These are phyloP conservation scores for Trypanosoma rangeli DNA, from an alignment of 208 protist species.

Conservation along the genomic window DNA sequence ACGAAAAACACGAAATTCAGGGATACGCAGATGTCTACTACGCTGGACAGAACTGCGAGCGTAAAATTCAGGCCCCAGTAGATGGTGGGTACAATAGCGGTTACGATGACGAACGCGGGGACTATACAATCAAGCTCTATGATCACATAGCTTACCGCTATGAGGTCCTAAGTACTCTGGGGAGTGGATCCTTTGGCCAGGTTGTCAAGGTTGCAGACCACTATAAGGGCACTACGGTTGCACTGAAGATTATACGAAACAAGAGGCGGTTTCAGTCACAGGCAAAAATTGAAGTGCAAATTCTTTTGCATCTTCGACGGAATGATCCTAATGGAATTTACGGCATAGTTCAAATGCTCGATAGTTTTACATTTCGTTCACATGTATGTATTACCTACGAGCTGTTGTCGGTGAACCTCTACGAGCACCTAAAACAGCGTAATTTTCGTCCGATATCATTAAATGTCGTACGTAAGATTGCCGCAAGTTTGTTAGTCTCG, in stretches of 20 bases:
- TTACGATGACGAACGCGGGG: conserved; percentile 93
- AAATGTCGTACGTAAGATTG: conserved; percentile 59
- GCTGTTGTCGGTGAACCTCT: conserved; percentile 69
- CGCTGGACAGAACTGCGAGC: conserved; percentile 55
- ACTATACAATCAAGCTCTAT: conserved; percentile 86
- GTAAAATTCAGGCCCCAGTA: conserved; percentile 60
- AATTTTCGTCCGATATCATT: conserved; percentile 85
- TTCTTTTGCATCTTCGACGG: conserved; percentile 69
- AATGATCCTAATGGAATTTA: conserved; percentile 62
- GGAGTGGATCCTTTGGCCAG: conserved; percentile 86
- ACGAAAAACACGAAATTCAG: conserved; percentile 69
- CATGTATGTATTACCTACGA: conserved; percentile 86
- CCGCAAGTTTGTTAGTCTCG: conserved; percentile 63
- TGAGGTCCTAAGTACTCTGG: conserved; percentile 71
- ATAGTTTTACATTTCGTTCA: conserved; percentile 65
- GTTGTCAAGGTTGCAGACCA: conserved; percentile 83
- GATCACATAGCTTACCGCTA: conserved; percentile 95
- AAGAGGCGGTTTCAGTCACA: conserved; percentile 61
- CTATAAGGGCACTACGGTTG: conserved; percentile 37
- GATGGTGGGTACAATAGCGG: conserved; percentile 68
- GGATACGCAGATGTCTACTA: conserved; percentile 60
- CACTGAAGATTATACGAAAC: conserved; percentile 86
- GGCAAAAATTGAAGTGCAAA: conserved; percentile 76
- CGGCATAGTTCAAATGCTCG: conserved; percentile 69
- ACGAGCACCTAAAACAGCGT: conserved; percentile 67